Evolutionary conservation across 805 yeast species (phyloP), one percentile per base, ranked within the genome.

Genomic region (Spathaspora gorwiae): DNA sequence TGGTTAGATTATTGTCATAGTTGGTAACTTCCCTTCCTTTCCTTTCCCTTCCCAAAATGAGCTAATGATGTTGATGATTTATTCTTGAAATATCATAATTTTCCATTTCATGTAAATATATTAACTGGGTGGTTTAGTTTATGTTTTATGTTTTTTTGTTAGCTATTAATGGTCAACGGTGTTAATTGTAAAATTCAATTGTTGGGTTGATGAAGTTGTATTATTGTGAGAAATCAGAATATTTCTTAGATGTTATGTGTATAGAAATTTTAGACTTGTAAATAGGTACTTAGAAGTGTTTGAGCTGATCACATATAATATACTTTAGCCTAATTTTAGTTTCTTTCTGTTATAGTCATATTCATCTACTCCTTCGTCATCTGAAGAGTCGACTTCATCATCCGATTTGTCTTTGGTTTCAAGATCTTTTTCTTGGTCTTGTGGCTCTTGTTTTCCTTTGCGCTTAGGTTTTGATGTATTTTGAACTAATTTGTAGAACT

Each of bases 401-500:
- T 42, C 34, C 29, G 34, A 19, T 13, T 43, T 46, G 3, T 37
- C 46, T 31, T 15, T 13, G 10, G 15, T 5, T 6, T 35, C 47
- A 19, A n/a, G 9, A n/a, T 26, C 37, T 7, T 27, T 31, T 11
- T 43, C 34, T 33, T 26, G 12, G 4, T 40, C 41, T 9, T 27
- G 11, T 10, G 26, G 35, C 9, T 39, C 26, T 19, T 39, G 29
- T 13, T 9, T 19, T n/a, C 14, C 29, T 39, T 39, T 14, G 5
- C 7, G 7, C 12, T 36, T 26, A 26, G 39, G 39, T 36, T 36
- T 40, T 32, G 52, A 56, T 19, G 63, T 61, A 42, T 70, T 70
- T 42, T 60, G 65, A 7, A 68, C 72, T 27, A 59, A 44, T 47
- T 73, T 74, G 58, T 77, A 78, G 55, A 73, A 78, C 46, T 55